A percentile compares a stretch with the other conserved stretches of the same genome.
Evolutionary conservation across 164 flowering plant species (phyloP).

Genomic region (Berberis thunbergii): DNA sequence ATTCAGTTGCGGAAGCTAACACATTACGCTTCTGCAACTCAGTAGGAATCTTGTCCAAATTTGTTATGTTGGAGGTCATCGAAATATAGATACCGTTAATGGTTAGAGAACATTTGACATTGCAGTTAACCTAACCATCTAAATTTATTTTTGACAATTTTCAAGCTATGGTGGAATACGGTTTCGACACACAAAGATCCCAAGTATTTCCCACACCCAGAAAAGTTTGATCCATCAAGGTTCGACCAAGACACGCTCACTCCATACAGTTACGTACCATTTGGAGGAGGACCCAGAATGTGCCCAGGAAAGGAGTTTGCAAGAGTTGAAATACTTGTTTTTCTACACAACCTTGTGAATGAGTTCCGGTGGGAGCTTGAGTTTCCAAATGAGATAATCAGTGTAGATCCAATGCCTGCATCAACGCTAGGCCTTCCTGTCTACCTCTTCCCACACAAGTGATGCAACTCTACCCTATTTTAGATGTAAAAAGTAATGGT

Average conservation of each 20-base stretch:
- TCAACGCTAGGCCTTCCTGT: neutral
- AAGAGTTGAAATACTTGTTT: conserved; percentile 3
- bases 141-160: no score
- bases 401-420: neutral
- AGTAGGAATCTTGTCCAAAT: no score
- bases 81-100: no score
- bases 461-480: no score
- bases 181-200: neutral
- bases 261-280: conserved; percentile 4
- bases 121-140: no score
- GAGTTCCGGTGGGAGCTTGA: neutral
- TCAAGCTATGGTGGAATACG: conserved; percentile 1
- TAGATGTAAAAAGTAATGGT: no score
- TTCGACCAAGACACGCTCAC: neutral
- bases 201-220: conserved; percentile 2
- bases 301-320: conserved; percentile 3
- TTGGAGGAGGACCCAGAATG: conserved; percentile 8
- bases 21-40: no score
- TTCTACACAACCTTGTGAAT: neutral
- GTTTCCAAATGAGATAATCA: neutral
- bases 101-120: no score
- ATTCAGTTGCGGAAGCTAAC: no score
- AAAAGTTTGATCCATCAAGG: conserved; percentile 2
- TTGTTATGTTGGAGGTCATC: no score
- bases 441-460: neutral